phyloP scores from a whole-genome alignment of 2,329 filamentous ascomycete species.

The Scedosporium boydii region DNA sequence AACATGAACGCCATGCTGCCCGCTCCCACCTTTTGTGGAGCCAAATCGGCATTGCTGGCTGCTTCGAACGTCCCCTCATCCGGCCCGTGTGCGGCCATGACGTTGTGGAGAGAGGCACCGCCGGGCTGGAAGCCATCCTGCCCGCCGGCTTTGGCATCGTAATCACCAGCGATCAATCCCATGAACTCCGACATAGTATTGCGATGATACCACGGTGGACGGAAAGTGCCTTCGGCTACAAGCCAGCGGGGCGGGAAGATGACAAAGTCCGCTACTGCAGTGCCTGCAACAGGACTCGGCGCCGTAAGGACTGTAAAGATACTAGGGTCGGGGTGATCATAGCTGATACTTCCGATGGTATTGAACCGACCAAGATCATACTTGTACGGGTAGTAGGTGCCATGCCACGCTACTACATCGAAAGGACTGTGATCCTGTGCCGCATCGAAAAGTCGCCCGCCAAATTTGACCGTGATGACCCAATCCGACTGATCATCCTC shows the following conservation, averaged over 20 bases:
- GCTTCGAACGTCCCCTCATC: conserved; percentile 34
- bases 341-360: conserved; percentile 46
- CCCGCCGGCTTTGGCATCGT: conserved; percentile 12
- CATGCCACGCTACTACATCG: conserved; percentile 64
- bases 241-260: conserved; percentile 60
- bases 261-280: conserved; percentile 53
- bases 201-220: conserved; percentile 57
- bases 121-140: conserved; percentile 28
- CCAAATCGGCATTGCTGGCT: conserved; percentile 29
- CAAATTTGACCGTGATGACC: conserved; percentile 52
- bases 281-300: conserved; percentile 39
- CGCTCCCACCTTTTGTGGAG: conserved; percentile 28
- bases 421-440: conserved; percentile 58
- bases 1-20: conserved; percentile 37
- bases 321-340: conserved; percentile 57
- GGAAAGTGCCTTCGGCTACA: conserved; percentile 51
- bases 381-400: conserved; percentile 54
- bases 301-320: conserved; percentile 58
- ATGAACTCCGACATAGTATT: conserved; percentile 49
- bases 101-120: conserved; percentile 39
- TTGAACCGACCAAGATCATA: conserved; percentile 48
- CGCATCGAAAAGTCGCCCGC: conserved; percentile 49
- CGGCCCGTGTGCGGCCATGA: conserved; percentile 44
- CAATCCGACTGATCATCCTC: conserved; percentile 46
- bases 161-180: conserved; percentile 35